Evolutionary conservation across 1,284 basidiomycete genomes (phyloP), one percentile per base, ranked within the genome.

Genomic region (Malassezia brasiliensis): DNA sequence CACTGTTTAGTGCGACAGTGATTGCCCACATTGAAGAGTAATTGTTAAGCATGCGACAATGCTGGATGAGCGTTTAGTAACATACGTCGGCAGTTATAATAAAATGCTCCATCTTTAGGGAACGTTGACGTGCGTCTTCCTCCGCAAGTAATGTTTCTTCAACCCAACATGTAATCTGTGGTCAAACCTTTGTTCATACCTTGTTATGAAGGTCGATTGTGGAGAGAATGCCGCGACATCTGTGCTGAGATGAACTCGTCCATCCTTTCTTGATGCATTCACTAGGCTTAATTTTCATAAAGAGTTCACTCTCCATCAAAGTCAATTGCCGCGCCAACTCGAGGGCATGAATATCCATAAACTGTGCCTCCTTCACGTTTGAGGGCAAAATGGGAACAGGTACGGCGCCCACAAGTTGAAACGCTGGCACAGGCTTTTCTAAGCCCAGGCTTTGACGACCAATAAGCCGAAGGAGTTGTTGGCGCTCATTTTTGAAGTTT

Each of bases 1-100:
- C 87, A 8, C 88, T 90, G 68, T 96, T 96, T 50, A 98, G 79
- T 2, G 90, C 94, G 4, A 90, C 93, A 10, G 94, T 84, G 53
- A 99, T 89, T 30, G 93, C 90, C 68, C 90, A 89, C 83, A 96
- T 87, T 12, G 86, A 87, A 12, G 90, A 93, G 77, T 89, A 98
- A 76, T 98, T 99, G 73, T 93, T 87, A 62, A 98, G 77, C 15
- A 78, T 76, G 46, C 89, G 84, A 77, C 93, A 98, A 44, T 87
- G 86, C 47, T 48, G 20, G 11, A 17, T 32, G 8, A 34, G 22
- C 40, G 20, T 30, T 39, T 31, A 3, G 22, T 20, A 5, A 34
- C 45, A 15, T 34, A 47, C 35, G 68, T 96, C 91, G 38, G 94
- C 91, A 40, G 96, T 82, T 61, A 81, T 82, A 75, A 99, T 93